Percentiles rank a stretch among this genome's conserved stretches.
phyloP scores from a whole-genome alignment of 345 rosid genomes.

The Angophora floribunda region DNA sequence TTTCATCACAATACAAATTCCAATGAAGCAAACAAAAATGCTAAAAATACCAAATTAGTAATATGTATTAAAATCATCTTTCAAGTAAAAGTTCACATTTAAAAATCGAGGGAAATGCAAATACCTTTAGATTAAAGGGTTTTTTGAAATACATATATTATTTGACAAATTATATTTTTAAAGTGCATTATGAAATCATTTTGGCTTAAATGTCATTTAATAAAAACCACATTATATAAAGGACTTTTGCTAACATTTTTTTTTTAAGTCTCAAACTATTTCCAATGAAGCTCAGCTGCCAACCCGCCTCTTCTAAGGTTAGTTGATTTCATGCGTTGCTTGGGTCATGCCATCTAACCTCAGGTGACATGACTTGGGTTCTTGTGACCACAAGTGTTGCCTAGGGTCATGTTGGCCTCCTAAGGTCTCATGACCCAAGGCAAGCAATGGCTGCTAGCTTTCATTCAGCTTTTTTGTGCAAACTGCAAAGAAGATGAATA shows the following conservation, averaged over 20 bases:
- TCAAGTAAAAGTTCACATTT: neutral
- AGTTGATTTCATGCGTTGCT: neutral
- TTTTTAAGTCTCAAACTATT: neutral
- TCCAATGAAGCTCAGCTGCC: neutral
- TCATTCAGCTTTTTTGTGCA: too few relatives aligned
- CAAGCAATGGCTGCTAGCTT: rapidly evolving
- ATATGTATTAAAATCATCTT: neutral
- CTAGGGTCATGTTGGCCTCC: neutral
- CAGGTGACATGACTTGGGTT: rapidly evolving
- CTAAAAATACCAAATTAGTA: neutral
- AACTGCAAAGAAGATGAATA: rapidly evolving
- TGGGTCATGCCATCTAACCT: neutral
- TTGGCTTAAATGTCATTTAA: too few relatives aligned
- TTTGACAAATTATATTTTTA: too few relatives aligned
- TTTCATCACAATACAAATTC: too few relatives aligned
- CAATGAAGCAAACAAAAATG: rapidly evolving
- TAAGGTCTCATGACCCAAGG: rapidly evolving
- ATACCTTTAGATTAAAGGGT: too few relatives aligned
- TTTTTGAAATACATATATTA: too few relatives aligned
- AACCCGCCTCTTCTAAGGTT: rapidly evolving
- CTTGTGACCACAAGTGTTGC: neutral
- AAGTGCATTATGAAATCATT: too few relatives aligned
- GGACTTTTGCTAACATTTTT: neutral
- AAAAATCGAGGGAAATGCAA: neutral
- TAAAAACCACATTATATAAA: too few relatives aligned